Conservation (phyloP, 2,329 filamentous ascomycete species). For the Penicillium sp. region DNA sequence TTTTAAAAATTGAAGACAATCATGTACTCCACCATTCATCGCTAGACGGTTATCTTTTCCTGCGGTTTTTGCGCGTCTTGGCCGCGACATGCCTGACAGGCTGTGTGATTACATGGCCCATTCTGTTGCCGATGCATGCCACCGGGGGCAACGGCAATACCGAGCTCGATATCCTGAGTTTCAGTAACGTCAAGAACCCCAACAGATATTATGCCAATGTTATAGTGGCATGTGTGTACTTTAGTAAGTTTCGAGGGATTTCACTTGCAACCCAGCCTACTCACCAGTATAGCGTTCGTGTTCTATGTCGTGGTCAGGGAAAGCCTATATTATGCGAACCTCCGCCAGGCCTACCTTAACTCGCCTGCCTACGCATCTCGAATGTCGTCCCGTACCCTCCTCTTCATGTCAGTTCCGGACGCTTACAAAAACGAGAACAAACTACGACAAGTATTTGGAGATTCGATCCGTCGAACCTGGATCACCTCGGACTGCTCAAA, state of each 20-base stretch:
- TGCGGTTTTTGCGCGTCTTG: constrained; percentile 79
- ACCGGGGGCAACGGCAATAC: constrained; percentile 68
- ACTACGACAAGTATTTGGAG: constrained; percentile 75
- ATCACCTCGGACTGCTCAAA: constrained; percentile 73
- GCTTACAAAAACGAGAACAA: constrained; percentile 72
- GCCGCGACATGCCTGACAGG: constrained; percentile 78
- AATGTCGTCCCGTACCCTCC: constrained; percentile 82
- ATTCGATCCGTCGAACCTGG: constrained; percentile 79
- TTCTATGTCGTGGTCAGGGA: constrained; percentile 84
- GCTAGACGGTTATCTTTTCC: constrained; percentile 85
- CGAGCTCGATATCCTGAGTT: constrained; percentile 75
- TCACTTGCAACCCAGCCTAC: background rate
- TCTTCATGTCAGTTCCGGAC: constrained; percentile 81
- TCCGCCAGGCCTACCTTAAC: constrained; percentile 86
- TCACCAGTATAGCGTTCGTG: constrained; percentile 59
- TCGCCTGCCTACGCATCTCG: constrained; percentile 79
- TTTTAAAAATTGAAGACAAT: constrained; percentile 62
- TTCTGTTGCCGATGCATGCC: constrained; percentile 82
- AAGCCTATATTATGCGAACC: constrained; percentile 83
- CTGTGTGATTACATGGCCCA: constrained; percentile 78
- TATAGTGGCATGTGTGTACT: constrained; percentile 74
- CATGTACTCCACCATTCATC: constrained; percentile 88
- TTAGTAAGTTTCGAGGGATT: constrained; percentile 47
- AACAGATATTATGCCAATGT: constrained; percentile 76
- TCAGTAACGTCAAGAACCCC: constrained; percentile 67